Conservation (phyloP, 2,329 filamentous ascomycete species). For the Verticillium tricorpus region DNA sequence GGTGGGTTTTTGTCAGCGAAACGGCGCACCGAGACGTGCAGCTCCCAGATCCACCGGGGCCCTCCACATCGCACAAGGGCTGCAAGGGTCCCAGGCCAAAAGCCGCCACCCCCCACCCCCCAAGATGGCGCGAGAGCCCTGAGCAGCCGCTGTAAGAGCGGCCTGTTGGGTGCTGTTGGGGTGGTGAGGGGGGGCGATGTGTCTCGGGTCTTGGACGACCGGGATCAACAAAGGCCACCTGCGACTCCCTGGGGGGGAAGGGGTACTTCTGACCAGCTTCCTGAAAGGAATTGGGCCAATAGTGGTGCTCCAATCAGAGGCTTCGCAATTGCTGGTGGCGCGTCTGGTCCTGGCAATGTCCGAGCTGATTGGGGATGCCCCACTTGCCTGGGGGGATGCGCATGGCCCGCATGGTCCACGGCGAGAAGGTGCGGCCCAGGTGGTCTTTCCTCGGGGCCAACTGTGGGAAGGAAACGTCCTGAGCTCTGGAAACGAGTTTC, state of each 20-base stretch:
- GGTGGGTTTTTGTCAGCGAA: conserved; percentile 4
- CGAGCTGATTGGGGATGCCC: background rate
- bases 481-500: background rate
- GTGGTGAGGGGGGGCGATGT: background rate
- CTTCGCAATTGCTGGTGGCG: background rate
- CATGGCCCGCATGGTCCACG: too few species aligned
- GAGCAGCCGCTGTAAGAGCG: background rate
- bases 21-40: background rate
- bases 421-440: too few species aligned
- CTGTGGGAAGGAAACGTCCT: too few species aligned
- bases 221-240: background rate
- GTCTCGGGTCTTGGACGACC: background rate
- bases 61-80: background rate
- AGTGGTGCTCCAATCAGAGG: background rate
- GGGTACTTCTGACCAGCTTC: conserved; percentile 1
- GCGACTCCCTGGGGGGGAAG: background rate
- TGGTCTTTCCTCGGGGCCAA: too few species aligned
- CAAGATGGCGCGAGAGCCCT: background rate
- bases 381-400: background rate
- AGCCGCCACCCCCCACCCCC: background rate
- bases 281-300: conserved; percentile 1
- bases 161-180: background rate
- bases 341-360: background rate
- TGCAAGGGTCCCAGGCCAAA: background rate
- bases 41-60: background rate